Base-by-base conservation (phyloP, 306 rosid genomes). In the cucumber (Cucumis sativus) region DNA sequence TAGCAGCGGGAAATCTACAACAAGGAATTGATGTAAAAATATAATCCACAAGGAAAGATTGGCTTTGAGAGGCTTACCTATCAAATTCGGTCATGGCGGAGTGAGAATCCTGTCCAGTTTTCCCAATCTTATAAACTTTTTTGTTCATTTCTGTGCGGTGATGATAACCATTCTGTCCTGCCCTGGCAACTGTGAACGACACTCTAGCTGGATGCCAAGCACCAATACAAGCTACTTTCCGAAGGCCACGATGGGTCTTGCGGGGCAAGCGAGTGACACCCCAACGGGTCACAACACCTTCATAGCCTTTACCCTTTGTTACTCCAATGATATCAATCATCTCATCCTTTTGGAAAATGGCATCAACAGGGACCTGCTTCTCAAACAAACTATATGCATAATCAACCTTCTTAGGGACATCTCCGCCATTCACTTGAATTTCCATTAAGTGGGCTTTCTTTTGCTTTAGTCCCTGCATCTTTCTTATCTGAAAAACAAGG, bases 261-360 rank as follows among this genome's bases (percentile, higher is more conserved):
- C 96, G 96, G 41, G 97, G 97, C 68, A 92, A 96, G 1, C 97
- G 90, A 0, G 97, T 92, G 15, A 92, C 97, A 79, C 97, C 96
- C 97, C 96, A 92, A 39, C 37, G 37, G 8, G 96, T 90, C 3
- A 92, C 97, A 79, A 92, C 97, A 82, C 96, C 97, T 65, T 88
- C 96, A 67, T 90, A 90, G 54, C 96, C 97, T 77, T 92, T 90
- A 47, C 97, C 96, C 78, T 87, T 92, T 0, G 97, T 88, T 18
- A 92, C 97, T 10, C 97, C 97, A 70, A 90, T 90, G 51, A 92
- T 77, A 82, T 92, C 97, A 63, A 90, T 88, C 97, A 92, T 92
- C 83, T 92, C 97, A 77, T 92, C 96, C 73, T 92, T 92, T 85
- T 88, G 96, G 85, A 92, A 92, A 14, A 92, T 86, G 62, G 97